A percentile compares a stretch with the other conserved stretches of the same genome.
These are phyloP conservation scores for Paracorniculantispora psalliotae DNA, from an alignment of 2,329 filamentous ascomycete species.

Conservation along the genomic window DNA sequence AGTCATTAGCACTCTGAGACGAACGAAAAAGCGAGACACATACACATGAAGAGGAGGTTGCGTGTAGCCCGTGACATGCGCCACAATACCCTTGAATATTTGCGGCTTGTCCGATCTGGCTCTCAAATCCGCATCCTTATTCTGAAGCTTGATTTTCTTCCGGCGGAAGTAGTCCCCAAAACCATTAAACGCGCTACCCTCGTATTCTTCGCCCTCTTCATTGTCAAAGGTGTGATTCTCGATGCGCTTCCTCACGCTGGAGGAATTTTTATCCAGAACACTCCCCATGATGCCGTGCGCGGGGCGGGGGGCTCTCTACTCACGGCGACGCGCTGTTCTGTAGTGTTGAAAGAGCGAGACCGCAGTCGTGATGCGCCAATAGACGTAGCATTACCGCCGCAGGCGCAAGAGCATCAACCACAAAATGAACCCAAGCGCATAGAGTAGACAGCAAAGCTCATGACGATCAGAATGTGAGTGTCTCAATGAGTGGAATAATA, in stretches of 20 bases:
- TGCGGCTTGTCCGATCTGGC: conserved; percentile 65
- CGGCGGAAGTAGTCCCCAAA: conserved; percentile 89
- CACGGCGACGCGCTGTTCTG: background rate
- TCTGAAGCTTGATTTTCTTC: conserved; percentile 97
- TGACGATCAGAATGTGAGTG: background rate
- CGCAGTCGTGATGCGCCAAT: background rate
- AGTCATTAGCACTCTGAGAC: background rate
- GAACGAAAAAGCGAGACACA: conserved; percentile 19
- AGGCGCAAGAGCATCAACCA: background rate
- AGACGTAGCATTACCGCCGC: background rate
- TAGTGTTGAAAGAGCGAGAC: background rate
- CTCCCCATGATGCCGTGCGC: conserved; percentile 46
- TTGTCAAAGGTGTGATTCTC: conserved; percentile 66
- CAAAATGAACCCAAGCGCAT: background rate
- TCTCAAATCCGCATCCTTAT: conserved; percentile 79
- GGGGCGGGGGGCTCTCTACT: background rate
- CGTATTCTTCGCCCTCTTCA: conserved; percentile 88
- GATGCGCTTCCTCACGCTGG: conserved; percentile 56
- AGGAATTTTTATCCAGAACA: conserved; percentile 59
- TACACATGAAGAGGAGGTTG: conserved; percentile 82
- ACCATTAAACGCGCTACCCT: conserved; percentile 78
- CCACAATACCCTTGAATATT: conserved; percentile 87
- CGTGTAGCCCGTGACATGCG: conserved; percentile 92
- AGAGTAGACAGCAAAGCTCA: background rate
- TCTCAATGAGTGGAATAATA: background rate